Percentiles rank a stretch among this genome's conserved stretches.
Conservation (phyloP, 345 rosid genomes). For the Tarenaya hassleriana region DNA sequence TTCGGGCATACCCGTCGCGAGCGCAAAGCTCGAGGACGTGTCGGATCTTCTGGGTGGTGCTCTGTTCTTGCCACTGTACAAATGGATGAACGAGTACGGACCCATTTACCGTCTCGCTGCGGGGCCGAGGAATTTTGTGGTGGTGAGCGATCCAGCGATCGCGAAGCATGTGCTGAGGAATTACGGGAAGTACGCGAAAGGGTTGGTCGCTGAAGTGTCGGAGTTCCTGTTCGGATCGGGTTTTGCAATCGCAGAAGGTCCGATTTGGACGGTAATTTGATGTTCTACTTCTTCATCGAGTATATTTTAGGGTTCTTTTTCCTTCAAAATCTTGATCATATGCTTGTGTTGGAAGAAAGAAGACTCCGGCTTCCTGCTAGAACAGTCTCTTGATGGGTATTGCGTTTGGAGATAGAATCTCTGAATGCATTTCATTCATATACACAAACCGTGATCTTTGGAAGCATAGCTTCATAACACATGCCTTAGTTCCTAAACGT, state of each 20-base stretch:
- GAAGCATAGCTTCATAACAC: no score
- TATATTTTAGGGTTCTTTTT: no score
- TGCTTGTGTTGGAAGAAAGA: slow-evolving; percentile 9
- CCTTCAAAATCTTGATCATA: neutral
- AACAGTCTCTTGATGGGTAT: no score
- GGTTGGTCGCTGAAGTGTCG: slow-evolving; percentile 86
- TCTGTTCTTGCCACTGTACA: slow-evolving; percentile 77
- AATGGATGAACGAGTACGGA: slow-evolving; percentile 89
- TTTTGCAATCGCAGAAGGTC: slow-evolving; percentile 86
- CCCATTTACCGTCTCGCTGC: slow-evolving; percentile 92
- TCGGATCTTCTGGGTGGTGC: slow-evolving; percentile 95
- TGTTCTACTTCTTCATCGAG: neutral
- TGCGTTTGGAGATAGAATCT: no score
- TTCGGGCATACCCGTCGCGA: slow-evolving; percentile 77
- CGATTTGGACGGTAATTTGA: slow-evolving; percentile 74
- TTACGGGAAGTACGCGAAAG: slow-evolving; percentile 72
- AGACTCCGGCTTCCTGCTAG: neutral
- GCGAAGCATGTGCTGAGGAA: slow-evolving; percentile 84
- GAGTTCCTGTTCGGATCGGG: slow-evolving; percentile 90
- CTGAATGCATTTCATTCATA: no score
- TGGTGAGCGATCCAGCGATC: slow-evolving; percentile 82
- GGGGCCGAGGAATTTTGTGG: slow-evolving; percentile 82
- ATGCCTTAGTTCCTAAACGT: no score
- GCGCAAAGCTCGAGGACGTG: slow-evolving; percentile 85
- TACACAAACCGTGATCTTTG: no score